Evolutionary conservation across 441 rosid genomes (phyloP).

Genomic region (Populus hybrid): DNA sequence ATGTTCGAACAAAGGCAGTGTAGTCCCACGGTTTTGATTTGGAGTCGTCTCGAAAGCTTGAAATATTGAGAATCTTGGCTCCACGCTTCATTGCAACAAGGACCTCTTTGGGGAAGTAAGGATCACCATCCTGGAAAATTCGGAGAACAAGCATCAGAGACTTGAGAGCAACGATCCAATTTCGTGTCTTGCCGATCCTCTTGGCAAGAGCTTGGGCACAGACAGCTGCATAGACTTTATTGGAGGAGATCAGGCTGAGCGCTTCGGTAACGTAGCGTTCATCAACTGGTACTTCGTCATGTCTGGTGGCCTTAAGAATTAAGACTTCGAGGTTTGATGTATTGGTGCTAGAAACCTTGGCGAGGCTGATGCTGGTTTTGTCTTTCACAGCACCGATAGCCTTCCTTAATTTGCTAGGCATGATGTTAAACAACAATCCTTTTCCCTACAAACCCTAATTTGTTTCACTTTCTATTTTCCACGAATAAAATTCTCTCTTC

Average conservation of each 20-base stretch:
- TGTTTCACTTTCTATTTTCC: not conserved
- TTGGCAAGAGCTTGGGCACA: constrained; percentile 62
- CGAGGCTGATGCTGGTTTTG: constrained; percentile 82
- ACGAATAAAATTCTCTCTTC: not conserved
- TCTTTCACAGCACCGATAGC: constrained; percentile 90
- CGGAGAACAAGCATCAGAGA: constrained; percentile 73
- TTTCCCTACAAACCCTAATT: not conserved
- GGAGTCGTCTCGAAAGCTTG: constrained; percentile 63
- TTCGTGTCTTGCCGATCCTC: constrained; percentile 62
- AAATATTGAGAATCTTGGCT: constrained; percentile 64
- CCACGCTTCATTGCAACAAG: constrained; percentile 68
- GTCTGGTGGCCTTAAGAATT: constrained; percentile 74
- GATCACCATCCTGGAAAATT: constrained; percentile 78
- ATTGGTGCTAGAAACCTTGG: constrained; percentile 60
- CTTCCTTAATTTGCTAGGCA: constrained; percentile 86
- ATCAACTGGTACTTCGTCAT: constrained; percentile 65
- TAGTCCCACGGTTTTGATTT: constrained; percentile 74
- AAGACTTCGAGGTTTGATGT: constrained; percentile 59
- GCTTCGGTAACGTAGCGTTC: constrained; percentile 54
- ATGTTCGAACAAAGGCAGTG: constrained; percentile 58
- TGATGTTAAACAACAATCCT: not conserved
- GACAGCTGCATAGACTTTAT: constrained; percentile 48
- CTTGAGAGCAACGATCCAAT: constrained; percentile 82
- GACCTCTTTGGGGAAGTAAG: constrained; percentile 70
- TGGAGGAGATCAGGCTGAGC: constrained; percentile 50